These are phyloP conservation scores for Rosa hybrid DNA, from an alignment of 331 rosid species.

Conservation along the genomic window DNA sequence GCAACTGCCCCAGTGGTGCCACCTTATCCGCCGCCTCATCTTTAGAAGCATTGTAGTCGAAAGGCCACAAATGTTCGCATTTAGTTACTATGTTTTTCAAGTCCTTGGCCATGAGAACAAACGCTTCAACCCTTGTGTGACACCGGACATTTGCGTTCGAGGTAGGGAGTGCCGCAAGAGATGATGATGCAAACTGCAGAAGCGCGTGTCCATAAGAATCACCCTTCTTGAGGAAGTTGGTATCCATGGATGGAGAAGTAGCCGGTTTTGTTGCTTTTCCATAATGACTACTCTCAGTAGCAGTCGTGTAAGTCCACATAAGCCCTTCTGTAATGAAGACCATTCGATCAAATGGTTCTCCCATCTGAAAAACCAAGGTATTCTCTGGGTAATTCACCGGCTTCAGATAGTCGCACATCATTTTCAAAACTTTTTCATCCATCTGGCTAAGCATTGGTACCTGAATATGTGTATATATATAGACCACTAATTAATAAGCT, in stretches of 20 bases:
- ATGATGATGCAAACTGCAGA: not conserved
- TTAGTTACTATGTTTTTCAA: not conserved
- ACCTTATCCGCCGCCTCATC: not conserved
- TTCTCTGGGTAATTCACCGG: not conserved
- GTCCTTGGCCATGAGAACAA: not conserved
- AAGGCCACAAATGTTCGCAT: not conserved
- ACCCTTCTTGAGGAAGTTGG: not conserved
- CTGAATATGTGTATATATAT: conserved; percentile 11
- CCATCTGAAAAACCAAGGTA: not conserved
- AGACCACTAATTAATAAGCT: not conserved
- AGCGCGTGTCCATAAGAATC: not conserved
- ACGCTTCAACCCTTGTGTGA: not conserved
- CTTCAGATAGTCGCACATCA: not conserved
- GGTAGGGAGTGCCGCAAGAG: not conserved
- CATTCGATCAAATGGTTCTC: conserved; percentile 1
- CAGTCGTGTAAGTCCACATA: not conserved
- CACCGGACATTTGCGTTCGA: not conserved
- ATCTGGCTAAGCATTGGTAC: too few species aligned
- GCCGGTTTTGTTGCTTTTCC: not conserved
- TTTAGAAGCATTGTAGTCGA: not conserved
- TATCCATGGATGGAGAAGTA: not conserved
- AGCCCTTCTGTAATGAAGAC: not conserved
- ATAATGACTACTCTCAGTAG: not conserved
- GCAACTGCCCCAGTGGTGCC: not conserved
- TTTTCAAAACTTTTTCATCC: conserved; percentile 8